Percentiles rank a stretch among this genome's conserved stretches.
Conservation (phyloP, 1,284 basidiomycete species). For the Rhodofomes roseus region DNA sequence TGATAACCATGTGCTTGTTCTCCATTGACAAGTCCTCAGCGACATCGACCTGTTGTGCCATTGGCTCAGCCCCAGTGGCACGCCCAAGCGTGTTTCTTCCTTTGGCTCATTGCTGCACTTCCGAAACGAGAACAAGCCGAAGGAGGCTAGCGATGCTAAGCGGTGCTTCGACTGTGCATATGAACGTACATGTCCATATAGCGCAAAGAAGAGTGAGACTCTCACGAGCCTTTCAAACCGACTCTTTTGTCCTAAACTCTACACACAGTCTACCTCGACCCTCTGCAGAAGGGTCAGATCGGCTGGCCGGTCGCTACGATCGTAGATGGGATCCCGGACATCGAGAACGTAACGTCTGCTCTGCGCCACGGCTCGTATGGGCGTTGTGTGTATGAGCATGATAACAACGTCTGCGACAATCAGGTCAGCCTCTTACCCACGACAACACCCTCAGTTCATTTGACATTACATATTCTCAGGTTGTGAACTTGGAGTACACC, state of each 20-base stretch:
- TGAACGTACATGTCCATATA: conserved; percentile 75
- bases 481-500: conserved; percentile 81
- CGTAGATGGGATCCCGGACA: conserved; percentile 74
- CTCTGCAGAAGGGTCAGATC: conserved; percentile 49
- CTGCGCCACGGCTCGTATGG: conserved; percentile 64
- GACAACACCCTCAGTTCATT: not conserved
- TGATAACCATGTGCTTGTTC: not conserved
- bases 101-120: conserved; percentile 85
- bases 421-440: conserved; percentile 25
- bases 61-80: conserved; percentile 66
- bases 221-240: not conserved
- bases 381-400: conserved; percentile 76
- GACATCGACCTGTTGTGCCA: conserved; percentile 82
- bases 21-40: conserved; percentile 33
- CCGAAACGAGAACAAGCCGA: conserved; percentile 67
- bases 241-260: conserved; percentile 7
- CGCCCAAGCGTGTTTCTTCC: conserved; percentile 68
- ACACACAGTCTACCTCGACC: conserved; percentile 65
- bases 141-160: conserved; percentile 58
- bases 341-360: conserved; percentile 62
- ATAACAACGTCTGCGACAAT: conserved; percentile 53
- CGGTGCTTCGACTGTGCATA: conserved; percentile 73
- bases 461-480: conserved; percentile 45
- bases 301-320: conserved; percentile 65
- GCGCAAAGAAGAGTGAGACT: conserved; percentile 75